Evolutionary conservation across 1,284 basidiomycete species (phyloP).

Genomic region (Trichosporon sp.): DNA sequence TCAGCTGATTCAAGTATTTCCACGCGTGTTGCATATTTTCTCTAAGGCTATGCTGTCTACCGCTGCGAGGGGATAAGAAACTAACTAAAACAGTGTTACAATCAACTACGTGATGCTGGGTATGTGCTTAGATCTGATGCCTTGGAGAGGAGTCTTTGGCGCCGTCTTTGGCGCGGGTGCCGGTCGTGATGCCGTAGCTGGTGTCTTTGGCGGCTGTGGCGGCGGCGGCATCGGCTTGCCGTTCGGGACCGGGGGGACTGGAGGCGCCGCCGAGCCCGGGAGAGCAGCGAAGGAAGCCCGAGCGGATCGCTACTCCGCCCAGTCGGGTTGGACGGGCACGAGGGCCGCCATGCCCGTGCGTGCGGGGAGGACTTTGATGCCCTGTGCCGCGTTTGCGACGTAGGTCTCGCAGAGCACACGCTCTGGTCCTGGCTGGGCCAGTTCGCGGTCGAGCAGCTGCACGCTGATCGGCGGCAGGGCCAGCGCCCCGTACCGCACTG

Average conservation of each 20-base stretch:
- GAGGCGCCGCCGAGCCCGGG: no score
- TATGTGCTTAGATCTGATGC: constrained; percentile 24
- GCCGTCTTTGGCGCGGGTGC: no score
- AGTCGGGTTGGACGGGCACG: constrained; percentile 36
- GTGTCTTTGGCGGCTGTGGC: no score
- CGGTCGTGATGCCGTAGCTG: no score
- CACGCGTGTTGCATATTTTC: background rate
- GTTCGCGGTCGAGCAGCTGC: constrained; percentile 31
- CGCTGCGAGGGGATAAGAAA: background rate
- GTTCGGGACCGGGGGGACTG: no score
- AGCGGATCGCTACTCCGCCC: constrained; percentile 26
- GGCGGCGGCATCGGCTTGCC: background rate
- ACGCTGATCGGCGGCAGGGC: constrained; percentile 44
- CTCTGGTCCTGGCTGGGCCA: background rate
- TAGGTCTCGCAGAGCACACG: constrained; percentile 50
- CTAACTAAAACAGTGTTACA: constrained; percentile 1
- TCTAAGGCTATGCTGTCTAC: background rate
- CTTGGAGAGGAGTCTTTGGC: no score
- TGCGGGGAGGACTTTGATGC: constrained; percentile 49
- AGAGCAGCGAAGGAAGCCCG: no score
- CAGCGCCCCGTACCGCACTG: constrained; percentile 46
- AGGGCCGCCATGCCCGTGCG: constrained; percentile 44
- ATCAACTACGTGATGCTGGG: background rate
- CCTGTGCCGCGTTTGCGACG: constrained; percentile 51
- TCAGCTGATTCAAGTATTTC: background rate